Base-by-base conservation (phyloP, 2,329 filamentous ascomycete genomes). In the Sarocladium oryzae region DNA sequence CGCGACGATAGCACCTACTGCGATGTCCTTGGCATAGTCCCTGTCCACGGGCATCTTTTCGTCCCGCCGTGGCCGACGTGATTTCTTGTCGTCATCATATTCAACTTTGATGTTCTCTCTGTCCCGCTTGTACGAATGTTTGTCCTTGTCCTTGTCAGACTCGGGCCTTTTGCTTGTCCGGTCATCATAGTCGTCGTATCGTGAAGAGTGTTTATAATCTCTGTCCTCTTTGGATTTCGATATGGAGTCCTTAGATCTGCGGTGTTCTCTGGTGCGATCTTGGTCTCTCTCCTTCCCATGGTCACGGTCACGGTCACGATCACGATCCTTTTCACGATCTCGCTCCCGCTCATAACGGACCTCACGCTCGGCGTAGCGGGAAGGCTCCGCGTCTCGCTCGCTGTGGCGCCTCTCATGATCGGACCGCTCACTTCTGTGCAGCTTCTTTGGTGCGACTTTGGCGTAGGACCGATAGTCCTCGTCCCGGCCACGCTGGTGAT, bases 181-280 rank as follows among this genome's bases (percentile, higher is more conserved):
- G 51, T 64, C 60, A 35, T 66, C 60, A 52, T 59, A 56, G 49
- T 69, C 66, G 51, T 68, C 61, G 53, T 63, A 51, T 56, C 61
- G 60, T 51, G 63, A 61, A 50, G 65, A 56, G 49, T 61, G 63
- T 52, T 61, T 61, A 51, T 57, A 54, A 26, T 62, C 56, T 51
- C 54, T 60, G 33, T 68, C 60, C 37, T 52, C 51, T 13, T 54
- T 51, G 26, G 48, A 45, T 36, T 51, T 51, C 10, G 41, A 38
- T 54, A 65, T 61, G 48, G 60, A 51, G 55, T 61, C 53, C 33
- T 64, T 63, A 9, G 58, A 57, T 24, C 56, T 57, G 11, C 53
- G 51, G 24, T 56, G 53, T 49, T 55, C 56, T 35, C 55, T 56
- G 30, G 51, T 51, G 16, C 45, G 49, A 33, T 56, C 52, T 16